A percentile compares a stretch with the other conserved stretches of the same genome.
Evolutionary conservation across 139 green algal species (phyloP).

Genomic region (Diplosphaera chodatii): DNA sequence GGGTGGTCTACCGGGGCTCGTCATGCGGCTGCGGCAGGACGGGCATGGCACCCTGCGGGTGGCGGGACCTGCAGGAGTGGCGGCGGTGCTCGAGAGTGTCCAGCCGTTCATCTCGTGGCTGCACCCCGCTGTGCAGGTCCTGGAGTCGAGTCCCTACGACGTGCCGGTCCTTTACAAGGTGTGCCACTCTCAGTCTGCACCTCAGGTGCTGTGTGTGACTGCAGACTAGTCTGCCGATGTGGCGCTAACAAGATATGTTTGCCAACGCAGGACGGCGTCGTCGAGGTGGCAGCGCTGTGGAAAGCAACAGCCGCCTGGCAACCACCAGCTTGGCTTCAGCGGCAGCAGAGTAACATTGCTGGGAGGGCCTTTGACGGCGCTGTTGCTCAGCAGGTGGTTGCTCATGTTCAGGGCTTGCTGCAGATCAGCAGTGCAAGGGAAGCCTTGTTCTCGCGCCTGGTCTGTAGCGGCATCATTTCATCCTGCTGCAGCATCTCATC

Average conservation of each 20-base stretch:
- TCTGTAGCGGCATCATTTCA: no score
- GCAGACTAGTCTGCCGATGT: no score
- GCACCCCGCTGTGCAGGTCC: constrained; percentile 39
- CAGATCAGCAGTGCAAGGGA: no score
- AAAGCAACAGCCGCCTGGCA: constrained; percentile 13
- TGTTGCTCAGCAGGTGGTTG: no score
- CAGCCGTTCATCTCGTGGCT: constrained; percentile 47
- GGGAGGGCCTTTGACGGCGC: constrained; percentile 10
- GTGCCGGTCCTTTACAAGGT: constrained; percentile 10
- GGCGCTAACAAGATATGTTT: no score
- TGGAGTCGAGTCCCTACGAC: constrained; percentile 22
- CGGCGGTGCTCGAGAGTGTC: constrained; percentile 24
- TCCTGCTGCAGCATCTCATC: no score
- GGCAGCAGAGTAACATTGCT: neutral
- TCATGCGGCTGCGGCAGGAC: constrained; percentile 64
- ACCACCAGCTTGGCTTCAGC: constrained; percentile 22
- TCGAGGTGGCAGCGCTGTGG: constrained; percentile 42
- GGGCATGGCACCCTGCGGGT: constrained; percentile 49
- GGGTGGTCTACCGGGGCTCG: constrained; percentile 47
- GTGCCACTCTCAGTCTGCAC: neutral
- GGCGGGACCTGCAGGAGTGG: constrained; percentile 43
- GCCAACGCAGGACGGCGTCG: constrained; percentile 28
- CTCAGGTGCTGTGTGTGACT: no score
- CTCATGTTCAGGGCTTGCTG: no score
- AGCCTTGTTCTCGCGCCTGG: no score